Percentiles rank a stretch among this genome's conserved stretches.
phyloP scores from a whole-genome alignment of 2,329 filamentous ascomycete species.

The Chlorencoelia australis region DNA sequence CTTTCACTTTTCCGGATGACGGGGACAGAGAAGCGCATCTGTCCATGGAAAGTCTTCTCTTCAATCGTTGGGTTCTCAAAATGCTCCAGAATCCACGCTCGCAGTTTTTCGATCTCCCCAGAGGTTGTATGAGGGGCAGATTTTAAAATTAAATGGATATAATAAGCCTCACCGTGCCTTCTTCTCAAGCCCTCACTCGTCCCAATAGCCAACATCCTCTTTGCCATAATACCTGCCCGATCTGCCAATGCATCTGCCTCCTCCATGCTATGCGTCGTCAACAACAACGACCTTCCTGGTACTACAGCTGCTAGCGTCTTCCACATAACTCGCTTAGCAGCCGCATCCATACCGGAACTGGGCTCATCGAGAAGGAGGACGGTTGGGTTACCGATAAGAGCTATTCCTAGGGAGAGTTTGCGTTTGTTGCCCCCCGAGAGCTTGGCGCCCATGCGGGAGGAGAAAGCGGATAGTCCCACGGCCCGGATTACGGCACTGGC shows the following conservation, averaged over 20 bases:
- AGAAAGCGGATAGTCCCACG: conserved; percentile 65
- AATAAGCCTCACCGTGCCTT: conserved; percentile 67
- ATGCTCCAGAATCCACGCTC: conserved; percentile 50
- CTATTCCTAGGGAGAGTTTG: conserved; percentile 83
- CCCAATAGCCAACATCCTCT: conserved; percentile 76
- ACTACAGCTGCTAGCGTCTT: conserved; percentile 65
- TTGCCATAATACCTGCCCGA: conserved; percentile 76
- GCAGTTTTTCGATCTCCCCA: conserved; percentile 57
- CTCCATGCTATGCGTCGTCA: conserved; percentile 94
- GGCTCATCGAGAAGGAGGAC: conserved; percentile 87
- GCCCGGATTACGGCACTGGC: conserved; percentile 69
- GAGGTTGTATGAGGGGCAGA: conserved; percentile 63
- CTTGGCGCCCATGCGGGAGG: conserved; percentile 63
- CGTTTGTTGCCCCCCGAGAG: conserved; percentile 87
- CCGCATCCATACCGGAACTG: conserved; percentile 79
- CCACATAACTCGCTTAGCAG: conserved; percentile 91
- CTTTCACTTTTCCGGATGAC: conserved; percentile 32
- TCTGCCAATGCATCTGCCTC: conserved; percentile 83
- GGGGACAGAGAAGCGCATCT: conserved; percentile 74
- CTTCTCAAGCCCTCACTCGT: conserved; percentile 61
- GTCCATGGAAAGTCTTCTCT: conserved; percentile 70
- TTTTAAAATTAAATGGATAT: conserved; percentile 71
- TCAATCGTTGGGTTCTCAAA: conserved; percentile 61
- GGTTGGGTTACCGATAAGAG: conserved; percentile 82
- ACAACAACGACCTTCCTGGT: conserved; percentile 67